Base-by-base conservation (phyloP, 1,284 basidiomycete genomes). In the Ustilago tritici region DNA sequence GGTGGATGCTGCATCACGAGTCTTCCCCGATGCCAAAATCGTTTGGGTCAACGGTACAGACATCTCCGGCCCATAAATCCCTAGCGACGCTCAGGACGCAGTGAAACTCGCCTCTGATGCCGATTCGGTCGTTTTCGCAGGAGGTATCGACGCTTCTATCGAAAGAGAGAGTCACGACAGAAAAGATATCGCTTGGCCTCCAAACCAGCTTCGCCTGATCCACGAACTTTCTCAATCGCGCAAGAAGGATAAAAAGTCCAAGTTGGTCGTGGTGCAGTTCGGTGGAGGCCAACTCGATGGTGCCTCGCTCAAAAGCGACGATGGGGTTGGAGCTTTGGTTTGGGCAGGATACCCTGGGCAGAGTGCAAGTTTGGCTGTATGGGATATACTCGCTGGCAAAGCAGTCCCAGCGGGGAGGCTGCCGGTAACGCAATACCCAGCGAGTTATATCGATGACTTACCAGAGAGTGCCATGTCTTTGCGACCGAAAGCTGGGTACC, bases 311-410 rank as follows among this genome's bases (percentile, higher is more conserved):
- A 70, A 70, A 41, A 3, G 2, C 4, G 52, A 65, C 28, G 40
- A 1, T 2, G 36, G 31, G 9, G 34, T 65, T 5, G 61, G 54
- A 1, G 63, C 15, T 15, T 23, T 70, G 23, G 14, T 70, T 17
- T 70, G 69, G 69, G 69, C 62, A 0, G 69, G 69, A 2, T 70
- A 70, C 34, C 69, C 69, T 11, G 69, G 69, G 4, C 69, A 70
- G 31, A 36, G 31, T 11, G 69, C 63, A 17, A 41, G 53, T 17
- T 31, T 61, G 23, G 69, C 69, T 10, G 35, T 70, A 23, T 61
- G 41, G 47, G 69, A 70, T 10, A 12, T 70, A 0, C 8, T 70
- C 0, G 54, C 53, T 0, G 69, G 69, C 0, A 61, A 54, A 14
- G 23, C 5, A 7, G n/a, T 28, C 8, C 63, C 69, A 0, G 43